These are phyloP conservation scores for Xylaria sp. DNA, from an alignment of 2,329 filamentous ascomycete species.

Conservation along the genomic window DNA sequence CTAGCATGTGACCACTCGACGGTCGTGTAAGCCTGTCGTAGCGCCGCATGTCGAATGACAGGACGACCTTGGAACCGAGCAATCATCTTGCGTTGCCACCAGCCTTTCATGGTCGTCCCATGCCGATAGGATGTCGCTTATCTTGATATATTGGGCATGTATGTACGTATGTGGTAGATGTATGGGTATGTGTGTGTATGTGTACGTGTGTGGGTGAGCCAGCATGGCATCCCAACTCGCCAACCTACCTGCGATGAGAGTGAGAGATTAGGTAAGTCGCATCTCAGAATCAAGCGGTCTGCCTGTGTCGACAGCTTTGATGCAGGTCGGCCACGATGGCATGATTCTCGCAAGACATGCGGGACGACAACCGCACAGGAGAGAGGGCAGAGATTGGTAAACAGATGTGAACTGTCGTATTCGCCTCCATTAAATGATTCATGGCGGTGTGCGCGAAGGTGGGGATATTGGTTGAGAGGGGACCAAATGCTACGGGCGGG, in stretches of 20 bases:
- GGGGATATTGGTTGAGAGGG: conserved; percentile 34
- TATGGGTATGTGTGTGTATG: conserved; percentile 30
- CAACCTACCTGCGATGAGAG: conserved; percentile 19
- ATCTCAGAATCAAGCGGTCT: conserved; percentile 11
- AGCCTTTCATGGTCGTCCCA: conserved; percentile 18
- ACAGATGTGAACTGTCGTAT: conserved; percentile 32
- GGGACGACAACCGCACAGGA: conserved; percentile 4
- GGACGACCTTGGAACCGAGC: conserved; percentile 30
- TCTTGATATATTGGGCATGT: conserved; percentile 39
- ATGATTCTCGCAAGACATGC: conserved; percentile 19
- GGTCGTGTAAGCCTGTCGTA: conserved; percentile 36
- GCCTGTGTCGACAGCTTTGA: conserved; percentile 9
- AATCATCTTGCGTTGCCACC: conserved; percentile 33
- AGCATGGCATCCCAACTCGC: neutral
- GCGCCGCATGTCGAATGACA: conserved; percentile 35
- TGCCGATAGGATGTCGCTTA: conserved; percentile 37
- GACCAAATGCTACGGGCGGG: conserved; percentile 27
- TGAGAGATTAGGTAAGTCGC: conserved; percentile 11
- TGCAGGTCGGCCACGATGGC: conserved; percentile 22
- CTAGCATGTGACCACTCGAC: conserved; percentile 36
- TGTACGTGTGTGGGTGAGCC: conserved; percentile 24
- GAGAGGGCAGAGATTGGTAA: neutral
- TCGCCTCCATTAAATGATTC: conserved; percentile 19
- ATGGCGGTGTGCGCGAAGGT: conserved; percentile 41
- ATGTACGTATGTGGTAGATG: conserved; percentile 26